Percentiles rank a stretch among this genome's conserved stretches.
Evolutionary conservation across 148 eudicot genomes (phyloP).

Genomic region (Polygonum maritimum): DNA sequence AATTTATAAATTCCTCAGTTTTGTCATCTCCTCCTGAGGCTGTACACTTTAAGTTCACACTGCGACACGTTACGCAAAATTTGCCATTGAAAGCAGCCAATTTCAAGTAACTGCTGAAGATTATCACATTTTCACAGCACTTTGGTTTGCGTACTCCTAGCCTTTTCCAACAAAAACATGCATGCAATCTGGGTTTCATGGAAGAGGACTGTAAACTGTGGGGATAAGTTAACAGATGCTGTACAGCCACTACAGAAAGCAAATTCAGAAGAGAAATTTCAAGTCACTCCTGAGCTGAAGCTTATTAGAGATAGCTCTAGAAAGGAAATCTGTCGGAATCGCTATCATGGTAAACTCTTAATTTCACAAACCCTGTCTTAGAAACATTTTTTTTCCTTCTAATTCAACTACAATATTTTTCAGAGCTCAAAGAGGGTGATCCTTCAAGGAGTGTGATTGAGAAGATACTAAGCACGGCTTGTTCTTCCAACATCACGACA

Average conservation of each 20-base stretch:
- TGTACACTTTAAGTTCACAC: not conserved
- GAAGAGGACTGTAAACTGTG: conserved; percentile 23
- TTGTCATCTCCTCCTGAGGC: not conserved
- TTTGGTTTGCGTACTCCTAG: not conserved
- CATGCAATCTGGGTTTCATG: conserved; percentile 27
- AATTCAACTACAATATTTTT: conserved; percentile 1
- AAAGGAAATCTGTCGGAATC: not conserved
- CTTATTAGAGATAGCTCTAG: not conserved
- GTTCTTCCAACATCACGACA: not conserved
- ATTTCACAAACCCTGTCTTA: not conserved
- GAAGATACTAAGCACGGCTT: conserved; percentile 22
- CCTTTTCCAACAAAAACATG: conserved; percentile 13
- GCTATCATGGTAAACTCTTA: not conserved
- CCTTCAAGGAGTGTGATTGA: conserved; percentile 31
- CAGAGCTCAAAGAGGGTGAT: conserved; percentile 25
- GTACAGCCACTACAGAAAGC: conserved; percentile 8
- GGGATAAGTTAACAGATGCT: conserved; percentile 16
- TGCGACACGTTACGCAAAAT: not conserved
- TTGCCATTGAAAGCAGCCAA: conserved; percentile 6
- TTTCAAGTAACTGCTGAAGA: not conserved
- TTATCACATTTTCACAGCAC: not conserved
- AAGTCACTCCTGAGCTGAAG: not conserved
- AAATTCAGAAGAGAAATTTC: not conserved
- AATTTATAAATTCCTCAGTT: not conserved
- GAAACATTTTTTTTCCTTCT: not conserved